phyloP scores from a whole-genome alignment of 2,329 filamentous ascomycete species.

The Endothia cerciana region DNA sequence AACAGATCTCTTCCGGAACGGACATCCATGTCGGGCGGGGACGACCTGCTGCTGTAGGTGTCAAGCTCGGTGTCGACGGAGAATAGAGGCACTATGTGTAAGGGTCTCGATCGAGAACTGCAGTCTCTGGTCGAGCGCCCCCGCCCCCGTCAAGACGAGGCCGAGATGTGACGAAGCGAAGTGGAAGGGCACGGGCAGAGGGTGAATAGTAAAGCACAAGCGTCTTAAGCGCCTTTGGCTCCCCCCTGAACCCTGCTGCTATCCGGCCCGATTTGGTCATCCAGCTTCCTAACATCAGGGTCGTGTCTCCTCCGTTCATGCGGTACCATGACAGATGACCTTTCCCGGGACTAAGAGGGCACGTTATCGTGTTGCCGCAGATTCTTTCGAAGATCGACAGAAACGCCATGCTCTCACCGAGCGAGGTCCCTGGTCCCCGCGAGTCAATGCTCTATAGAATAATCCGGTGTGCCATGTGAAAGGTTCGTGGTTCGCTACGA shows the following conservation, averaged over 20 bases:
- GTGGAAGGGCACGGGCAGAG: background rate
- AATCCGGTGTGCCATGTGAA: background rate
- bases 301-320: slow-evolving; percentile 16
- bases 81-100: slow-evolving; percentile 17
- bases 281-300: slow-evolving; percentile 7
- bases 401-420: background rate
- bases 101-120: background rate
- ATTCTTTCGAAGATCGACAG: slow-evolving; percentile 5
- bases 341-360: background rate
- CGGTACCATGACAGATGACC: slow-evolving; percentile 19
- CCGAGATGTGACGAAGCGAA: slow-evolving; percentile 5
- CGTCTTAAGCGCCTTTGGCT: slow-evolving; percentile 10
- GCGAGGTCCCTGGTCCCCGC: background rate
- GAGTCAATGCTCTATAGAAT: background rate
- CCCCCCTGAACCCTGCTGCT: slow-evolving; percentile 11
- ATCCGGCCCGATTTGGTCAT: slow-evolving; percentile 18
- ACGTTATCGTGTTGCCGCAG: background rate
- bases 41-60: slow-evolving; percentile 16
- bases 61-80: slow-evolving; percentile 20
- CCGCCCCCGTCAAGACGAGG: slow-evolving; percentile 4
- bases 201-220: background rate
- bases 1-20: slow-evolving; percentile 22
- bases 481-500: slow-evolving; percentile 1
- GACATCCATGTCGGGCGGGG: slow-evolving; percentile 25
- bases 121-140: slow-evolving; percentile 2